A percentile compares a stretch with the other conserved stretches of the same genome.
phyloP scores from a whole-genome alignment of 2,329 filamentous ascomycete genomes.

The Eurotiales sp. region DNA sequence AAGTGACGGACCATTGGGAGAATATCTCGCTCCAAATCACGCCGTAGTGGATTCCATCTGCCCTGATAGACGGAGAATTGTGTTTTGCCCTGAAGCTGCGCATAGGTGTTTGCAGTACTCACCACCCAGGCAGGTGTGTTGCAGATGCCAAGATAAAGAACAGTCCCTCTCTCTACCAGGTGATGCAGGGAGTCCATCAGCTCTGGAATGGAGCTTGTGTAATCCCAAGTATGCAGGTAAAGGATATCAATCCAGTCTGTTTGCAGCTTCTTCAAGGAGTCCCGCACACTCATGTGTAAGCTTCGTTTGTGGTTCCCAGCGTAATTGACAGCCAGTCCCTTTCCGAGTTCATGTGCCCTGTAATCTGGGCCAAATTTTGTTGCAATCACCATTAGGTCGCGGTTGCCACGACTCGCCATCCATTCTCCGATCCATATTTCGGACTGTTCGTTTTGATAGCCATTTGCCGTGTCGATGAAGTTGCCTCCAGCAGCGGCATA shows the following conservation, averaged over 20 bases:
- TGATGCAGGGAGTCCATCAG: conserved; percentile 38
- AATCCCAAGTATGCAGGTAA: conserved; percentile 55
- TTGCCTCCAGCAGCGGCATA: conserved; percentile 65
- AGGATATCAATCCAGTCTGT: conserved; percentile 54
- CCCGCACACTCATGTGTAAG: conserved; percentile 42
- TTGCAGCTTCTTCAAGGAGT: conserved; percentile 47
- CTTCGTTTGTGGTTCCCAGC: conserved; percentile 43
- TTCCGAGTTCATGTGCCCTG: conserved; percentile 37
- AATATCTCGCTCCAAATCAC: conserved; percentile 42
- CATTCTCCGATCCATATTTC: conserved; percentile 68
- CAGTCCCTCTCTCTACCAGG: conserved; percentile 38
- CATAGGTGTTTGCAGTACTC: conserved; percentile 38
- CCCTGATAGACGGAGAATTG: conserved; percentile 40
- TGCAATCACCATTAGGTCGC: conserved; percentile 66
- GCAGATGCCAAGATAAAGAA: conserved; percentile 41
- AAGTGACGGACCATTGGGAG: conserved; percentile 40
- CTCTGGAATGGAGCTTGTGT: conserved; percentile 35
- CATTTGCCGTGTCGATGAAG: conserved; percentile 69
- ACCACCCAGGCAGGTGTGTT: conserved; percentile 42
- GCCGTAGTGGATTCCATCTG: conserved; percentile 35
- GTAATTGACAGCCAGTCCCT: conserved; percentile 39
- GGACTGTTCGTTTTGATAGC: conserved; percentile 63
- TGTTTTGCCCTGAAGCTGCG: conserved; percentile 36
- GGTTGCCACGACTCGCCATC: conserved; percentile 61
- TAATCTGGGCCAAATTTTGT: conserved; percentile 66